Evolutionary conservation across 129 eudicot species (phyloP), one percentile per base, ranked within the genome.

Genomic region (Chrysanthemum makinoi): DNA sequence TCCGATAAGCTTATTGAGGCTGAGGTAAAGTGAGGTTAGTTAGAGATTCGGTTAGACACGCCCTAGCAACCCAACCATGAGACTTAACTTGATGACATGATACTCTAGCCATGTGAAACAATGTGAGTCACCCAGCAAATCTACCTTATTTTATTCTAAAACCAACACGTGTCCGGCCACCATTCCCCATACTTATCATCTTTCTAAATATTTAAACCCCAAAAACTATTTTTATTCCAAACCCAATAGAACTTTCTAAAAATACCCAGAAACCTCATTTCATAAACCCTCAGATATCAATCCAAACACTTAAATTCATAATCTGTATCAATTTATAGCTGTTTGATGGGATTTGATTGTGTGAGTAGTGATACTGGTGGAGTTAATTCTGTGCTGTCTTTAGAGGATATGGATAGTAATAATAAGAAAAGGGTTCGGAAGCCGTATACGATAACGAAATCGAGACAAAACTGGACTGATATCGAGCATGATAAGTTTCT

Each of bases 381-480:
- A 24, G 60, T 62, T 62, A 70, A 69, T 53, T 30, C 80, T 19
- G 20, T 52, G 79, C 17, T 39, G 46, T 39, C 8, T 39, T 39
- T 62, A 73, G 88, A 88, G 28, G 95, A 88, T 35, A 68, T 74
- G 48, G 57, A 52, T 13, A 14, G 8, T 13, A 30, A 7, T 52
- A 71, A 18, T 75, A 89, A 81, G 91, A 86, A 89, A 84, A 72
- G 46, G 46, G 46, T 81, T 20, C 82, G 96, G 65, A 89, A 89
- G 76, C 96, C 93, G 13, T 89, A 89, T 67, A 89, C 90, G 9
- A 89, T 89, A 0, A 86, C 93, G 24, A 89, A 86, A 80, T 86
- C 92, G 15, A 77, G 96, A 82, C 87, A 89, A 84, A 89, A 87
- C 74, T 89, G 96, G 96, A 86, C 83, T 60, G 96, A 89, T 39